Base-by-base conservation (phyloP, 2,329 filamentous ascomycete species). In the Aspergillus texensis region DNA sequence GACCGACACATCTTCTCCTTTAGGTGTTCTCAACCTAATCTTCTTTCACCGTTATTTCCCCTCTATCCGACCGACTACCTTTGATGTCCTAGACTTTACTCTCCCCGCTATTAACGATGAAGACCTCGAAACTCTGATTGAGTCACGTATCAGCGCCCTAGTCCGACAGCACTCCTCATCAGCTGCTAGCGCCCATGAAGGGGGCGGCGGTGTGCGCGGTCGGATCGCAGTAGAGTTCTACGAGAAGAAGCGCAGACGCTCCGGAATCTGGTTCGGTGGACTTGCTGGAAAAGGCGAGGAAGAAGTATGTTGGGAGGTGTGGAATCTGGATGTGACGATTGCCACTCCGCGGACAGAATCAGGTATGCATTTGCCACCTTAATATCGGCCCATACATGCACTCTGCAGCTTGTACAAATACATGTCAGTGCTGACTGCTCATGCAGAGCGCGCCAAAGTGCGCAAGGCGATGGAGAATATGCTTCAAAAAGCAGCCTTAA, bases 31-130 rank as follows among this genome's bases (percentile, higher is more conserved):
- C 57, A 94, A 97, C 79, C 96, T 94, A 57, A 97, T 98, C 78
- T 99, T 98, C 88, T 98, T 98, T 86, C 94, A 97, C 82, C 91
- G 95, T 74, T 96, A 94, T 86, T 97, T 98, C 84, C 93, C 93
- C 62, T 89, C 92, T 63, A 86, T 97, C 71, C 84, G 87, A 48
- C 94, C 95, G 6, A 87, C 88, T 67, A 93, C 92, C 67, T 90
- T 93, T 80, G 94, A 97, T 75, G 89, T 97, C 67, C 89, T 97
- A 69, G 94, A 96, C 79, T 86, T 97, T 65, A 94, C 93, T 39
- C 87, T 98, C 32, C 94, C 95, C 58, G 91, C 92, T 73, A 91
- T 98, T 74, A 89, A 93, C 76, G 93, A 97, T 75, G 90, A 91
- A 68, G 93, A 97, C 78, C 89, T 98, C 67, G 93, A 96, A 77